Percentiles rank a stretch among this genome's conserved stretches.
These are phyloP conservation scores for Fusarium buxicola DNA, from an alignment of 2,329 filamentous ascomycete species.

Conservation along the genomic window DNA sequence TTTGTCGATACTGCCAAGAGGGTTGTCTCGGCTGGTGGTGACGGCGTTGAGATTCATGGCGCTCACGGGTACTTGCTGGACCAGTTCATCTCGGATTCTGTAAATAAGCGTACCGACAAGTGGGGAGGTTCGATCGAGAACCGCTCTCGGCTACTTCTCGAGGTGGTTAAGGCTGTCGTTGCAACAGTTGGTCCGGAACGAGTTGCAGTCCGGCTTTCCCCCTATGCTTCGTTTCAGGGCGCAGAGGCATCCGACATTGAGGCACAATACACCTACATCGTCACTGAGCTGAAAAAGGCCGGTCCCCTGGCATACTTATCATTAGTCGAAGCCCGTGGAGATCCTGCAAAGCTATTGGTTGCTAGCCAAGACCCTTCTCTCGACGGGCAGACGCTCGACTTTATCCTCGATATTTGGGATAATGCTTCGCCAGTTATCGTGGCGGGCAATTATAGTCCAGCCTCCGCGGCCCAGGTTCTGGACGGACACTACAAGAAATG, in stretches of 20 bases:
- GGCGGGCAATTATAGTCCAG: conserved; percentile 42
- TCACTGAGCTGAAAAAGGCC: conserved; percentile 44
- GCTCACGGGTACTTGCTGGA: conserved; percentile 68
- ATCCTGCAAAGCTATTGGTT: conserved; percentile 24
- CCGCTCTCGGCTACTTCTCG: conserved; percentile 58
- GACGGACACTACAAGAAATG: conserved; percentile 45
- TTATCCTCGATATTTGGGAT: conserved; percentile 47
- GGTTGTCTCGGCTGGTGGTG: conserved; percentile 21
- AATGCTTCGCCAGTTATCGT: conserved; percentile 47
- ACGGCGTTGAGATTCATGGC: conserved; percentile 21
- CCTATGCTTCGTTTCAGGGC: conserved; percentile 45
- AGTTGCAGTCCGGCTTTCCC: conserved; percentile 56
- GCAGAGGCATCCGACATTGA: conserved; percentile 35
- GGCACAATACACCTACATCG: conserved; percentile 41
- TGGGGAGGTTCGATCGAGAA: conserved; percentile 64
- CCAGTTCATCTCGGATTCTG: conserved; percentile 62
- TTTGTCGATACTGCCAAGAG: conserved; percentile 22
- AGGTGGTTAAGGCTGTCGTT: conserved; percentile 55
- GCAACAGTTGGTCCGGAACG: conserved; percentile 49
- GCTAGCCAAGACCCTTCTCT: conserved; percentile 48
- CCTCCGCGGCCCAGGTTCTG: conserved; percentile 29
- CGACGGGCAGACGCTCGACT: conserved; percentile 45
- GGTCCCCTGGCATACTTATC: conserved; percentile 48
- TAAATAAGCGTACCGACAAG: conserved; percentile 58
- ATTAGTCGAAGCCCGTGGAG: conserved; percentile 45